phyloP scores from a whole-genome alignment of 345 rosid species.

The Eucalyptus sp. region DNA sequence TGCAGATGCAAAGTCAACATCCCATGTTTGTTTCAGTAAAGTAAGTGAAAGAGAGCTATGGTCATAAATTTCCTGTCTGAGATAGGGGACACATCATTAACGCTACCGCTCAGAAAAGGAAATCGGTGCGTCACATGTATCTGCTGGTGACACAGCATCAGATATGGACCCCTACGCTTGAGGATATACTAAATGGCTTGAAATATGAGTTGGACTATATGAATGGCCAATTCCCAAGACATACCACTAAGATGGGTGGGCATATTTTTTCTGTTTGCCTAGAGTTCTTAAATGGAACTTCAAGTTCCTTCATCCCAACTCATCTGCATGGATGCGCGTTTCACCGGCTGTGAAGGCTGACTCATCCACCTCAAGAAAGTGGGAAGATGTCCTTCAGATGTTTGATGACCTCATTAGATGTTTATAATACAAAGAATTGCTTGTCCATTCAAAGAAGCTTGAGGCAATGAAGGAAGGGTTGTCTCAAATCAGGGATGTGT shows the following conservation, averaged over 20 bases:
- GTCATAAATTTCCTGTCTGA: not conserved
- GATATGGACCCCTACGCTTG: no score
- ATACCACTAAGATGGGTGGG: no score
- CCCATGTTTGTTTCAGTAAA: no score
- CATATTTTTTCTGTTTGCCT: constrained; percentile 15
- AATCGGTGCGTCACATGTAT: no score
- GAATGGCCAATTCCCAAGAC: no score
- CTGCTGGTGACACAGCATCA: no score
- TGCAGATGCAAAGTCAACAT: not conserved
- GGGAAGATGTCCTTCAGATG: constrained; percentile 42
- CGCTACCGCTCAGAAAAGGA: no score
- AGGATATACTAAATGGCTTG: no score
- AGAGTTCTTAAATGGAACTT: constrained; percentile 35
- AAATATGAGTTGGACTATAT: no score
- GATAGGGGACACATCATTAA: no score
- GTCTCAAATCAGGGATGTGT: constrained; percentile 49
- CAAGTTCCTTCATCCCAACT: constrained; percentile 21
- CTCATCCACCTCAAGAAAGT: constrained; percentile 15
- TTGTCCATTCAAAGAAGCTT: constrained; percentile 41
- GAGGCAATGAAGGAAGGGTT: constrained; percentile 73
- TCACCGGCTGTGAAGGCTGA: constrained; percentile 18
- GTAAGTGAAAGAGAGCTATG: no score
- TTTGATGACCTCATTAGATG: constrained; percentile 9
- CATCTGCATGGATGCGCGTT: constrained; percentile 54
- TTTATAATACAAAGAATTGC: constrained; percentile 17